Conservation (phyloP, 495 filamentous ascomycete genomes). For the Saxophila tyrrhenica region DNA sequence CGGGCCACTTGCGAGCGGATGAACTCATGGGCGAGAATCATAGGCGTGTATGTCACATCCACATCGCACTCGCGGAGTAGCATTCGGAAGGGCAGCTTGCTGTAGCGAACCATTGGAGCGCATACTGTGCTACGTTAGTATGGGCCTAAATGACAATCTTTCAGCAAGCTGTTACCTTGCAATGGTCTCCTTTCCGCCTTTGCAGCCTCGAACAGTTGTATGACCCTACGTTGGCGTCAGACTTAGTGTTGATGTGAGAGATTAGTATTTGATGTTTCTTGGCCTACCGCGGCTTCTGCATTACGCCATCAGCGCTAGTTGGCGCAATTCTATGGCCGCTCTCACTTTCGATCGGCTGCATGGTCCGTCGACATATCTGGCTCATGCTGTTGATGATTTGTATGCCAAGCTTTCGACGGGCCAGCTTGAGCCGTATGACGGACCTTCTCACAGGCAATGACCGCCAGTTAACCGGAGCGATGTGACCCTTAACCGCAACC, state of each 20-base stretch:
- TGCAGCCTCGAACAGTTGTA: conserved; percentile 47
- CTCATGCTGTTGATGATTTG: too few species aligned
- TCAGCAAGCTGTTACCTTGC: conserved; percentile 25
- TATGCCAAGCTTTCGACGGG: background rate
- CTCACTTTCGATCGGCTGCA: too few species aligned
- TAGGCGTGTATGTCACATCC: conserved; percentile 57
- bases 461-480: too few species aligned
- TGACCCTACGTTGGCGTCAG: background rate
- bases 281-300: background rate
- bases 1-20: conserved; percentile 46
- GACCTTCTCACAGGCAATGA: background rate
- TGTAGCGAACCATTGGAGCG: conserved; percentile 57
- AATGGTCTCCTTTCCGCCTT: conserved; percentile 40
- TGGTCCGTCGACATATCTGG: too few species aligned
- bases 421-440: background rate
- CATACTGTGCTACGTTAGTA: conserved; percentile 31
- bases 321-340: too few species aligned
- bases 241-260: too few species aligned
- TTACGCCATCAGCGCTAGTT: background rate
- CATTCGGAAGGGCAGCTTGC: conserved; percentile 50
- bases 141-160: background rate
- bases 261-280: too few species aligned
- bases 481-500: too few species aligned
- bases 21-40: conserved; percentile 64
- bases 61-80: conserved; percentile 47